Evolutionary conservation across 2,329 filamentous ascomycete species (phyloP), one percentile per base, ranked within the genome.

Genomic region (Plectosphaerella plurivora): DNA sequence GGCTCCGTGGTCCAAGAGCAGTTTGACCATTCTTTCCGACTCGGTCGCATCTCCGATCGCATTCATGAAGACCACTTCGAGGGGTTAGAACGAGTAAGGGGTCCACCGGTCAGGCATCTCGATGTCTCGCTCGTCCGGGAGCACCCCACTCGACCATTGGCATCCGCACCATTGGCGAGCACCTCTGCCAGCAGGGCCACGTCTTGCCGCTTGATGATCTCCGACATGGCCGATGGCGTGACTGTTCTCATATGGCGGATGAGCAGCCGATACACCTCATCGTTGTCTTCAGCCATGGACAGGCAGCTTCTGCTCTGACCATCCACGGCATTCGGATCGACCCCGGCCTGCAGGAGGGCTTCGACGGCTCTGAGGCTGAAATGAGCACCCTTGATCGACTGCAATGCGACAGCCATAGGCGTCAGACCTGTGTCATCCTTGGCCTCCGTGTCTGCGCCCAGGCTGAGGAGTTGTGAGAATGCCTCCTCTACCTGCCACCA

Each of bases 401-500:
- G 39, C 22, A 52, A 37, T 3, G 46, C 51, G 15, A 25, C 39
- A 28, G 24, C 33, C 1, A 52, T 18, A 14, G 51, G 46, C 1
- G 51, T 52, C n/a, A 44, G n/a, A 11, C 51, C 51, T 1, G 41
- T 2, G 12, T 25, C 37, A 39, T 45, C 39, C 6, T 24, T 24
- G 4, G 47, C 2, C 33, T 52, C 51, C 11, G 28, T 25, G 39
- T 49, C 22, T 10, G 46, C 51, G 28, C 51, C 51, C 36, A n/a
- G 18, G 5, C 20, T 16, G 3, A 52, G 15, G 2, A 52, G 20
- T 3, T 52, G 49, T n/a, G 51, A 46, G 18, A 52, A 39, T 14
- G 51, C 39, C 20, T 45, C 20, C n/a, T 39, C 4, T 4, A 33
- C 3, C 28, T 52, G 46, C 51, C 51, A 52, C 51, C 51, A 52